Conservation (phyloP, 1,284 basidiomycete genomes). For the Leccinum fuscescens region DNA sequence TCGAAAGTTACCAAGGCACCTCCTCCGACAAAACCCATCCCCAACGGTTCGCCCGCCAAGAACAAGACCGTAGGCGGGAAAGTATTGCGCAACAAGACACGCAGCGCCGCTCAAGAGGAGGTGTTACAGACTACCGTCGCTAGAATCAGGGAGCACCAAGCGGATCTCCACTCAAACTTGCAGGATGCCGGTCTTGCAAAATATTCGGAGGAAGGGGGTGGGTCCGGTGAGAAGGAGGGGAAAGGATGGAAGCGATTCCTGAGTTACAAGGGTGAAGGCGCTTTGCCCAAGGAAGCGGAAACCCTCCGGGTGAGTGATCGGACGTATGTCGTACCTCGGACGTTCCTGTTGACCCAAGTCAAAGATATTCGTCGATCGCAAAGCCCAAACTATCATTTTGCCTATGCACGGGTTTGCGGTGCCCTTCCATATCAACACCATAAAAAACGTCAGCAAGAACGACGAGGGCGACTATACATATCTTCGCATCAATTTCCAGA, state of each 20-base stretch:
- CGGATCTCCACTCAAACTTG: conserved; percentile 76
- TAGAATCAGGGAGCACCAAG: conserved; percentile 87
- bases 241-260: conserved; percentile 96
- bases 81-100: conserved; percentile 80
- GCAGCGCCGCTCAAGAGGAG: conserved; percentile 78
- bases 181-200: conserved; percentile 84
- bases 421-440: conserved; percentile 97
- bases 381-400: conserved; percentile 85
- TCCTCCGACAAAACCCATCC: conserved; percentile 46
- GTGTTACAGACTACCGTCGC: conserved; percentile 66
- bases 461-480: conserved; percentile 96
- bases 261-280: conserved; percentile 93
- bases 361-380: conserved; percentile 90
- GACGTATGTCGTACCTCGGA: neutral
- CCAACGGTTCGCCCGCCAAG: conserved; percentile 67
- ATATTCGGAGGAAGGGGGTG: conserved; percentile 76
- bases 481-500: conserved; percentile 97
- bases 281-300: conserved; percentile 80
- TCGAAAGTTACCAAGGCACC: conserved; percentile 61
- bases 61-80: conserved; percentile 78
- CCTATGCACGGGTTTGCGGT: conserved; percentile 96
- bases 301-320: conserved; percentile 60
- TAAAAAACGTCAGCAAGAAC: conserved; percentile 97
- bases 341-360: conserved; percentile 6
- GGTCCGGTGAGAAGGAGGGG: conserved; percentile 74